A percentile compares a stretch with the other conserved stretches of the same genome.
Evolutionary conservation across 345 rosid genomes (phyloP).

Genomic region (Chamaenerion angustifolium): DNA sequence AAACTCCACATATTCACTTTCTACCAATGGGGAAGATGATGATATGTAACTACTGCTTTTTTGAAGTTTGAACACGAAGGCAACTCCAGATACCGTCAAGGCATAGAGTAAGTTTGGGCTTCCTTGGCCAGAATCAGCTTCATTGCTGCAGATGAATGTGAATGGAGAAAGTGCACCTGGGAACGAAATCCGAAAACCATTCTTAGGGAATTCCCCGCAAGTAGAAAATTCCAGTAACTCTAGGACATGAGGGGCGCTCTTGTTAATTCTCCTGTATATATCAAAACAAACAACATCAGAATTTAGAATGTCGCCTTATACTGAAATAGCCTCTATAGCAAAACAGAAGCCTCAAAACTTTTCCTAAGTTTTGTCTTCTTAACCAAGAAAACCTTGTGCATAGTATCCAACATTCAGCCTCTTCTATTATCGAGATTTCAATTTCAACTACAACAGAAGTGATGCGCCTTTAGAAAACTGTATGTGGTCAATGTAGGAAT

Average conservation of each 20-base stretch:
- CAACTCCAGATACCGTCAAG: conserved; percentile 52
- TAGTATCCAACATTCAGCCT: too few species aligned
- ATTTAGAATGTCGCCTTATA: neutral
- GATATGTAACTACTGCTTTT: conserved; percentile 26
- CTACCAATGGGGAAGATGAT: conserved; percentile 24
- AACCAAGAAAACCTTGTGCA: too few species aligned
- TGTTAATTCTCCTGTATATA: conserved; percentile 39
- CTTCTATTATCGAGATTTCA: too few species aligned
- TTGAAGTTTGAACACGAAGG: conserved; percentile 40
- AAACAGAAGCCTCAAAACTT: neutral
- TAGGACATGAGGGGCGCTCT: conserved; percentile 25
- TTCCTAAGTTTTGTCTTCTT: too few species aligned
- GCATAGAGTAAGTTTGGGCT: conserved; percentile 37
- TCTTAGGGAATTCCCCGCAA: conserved; percentile 24
- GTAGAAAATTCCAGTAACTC: conserved; percentile 58
- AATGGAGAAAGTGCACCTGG: conserved; percentile 53
- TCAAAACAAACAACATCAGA: neutral
- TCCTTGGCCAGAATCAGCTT: conserved; percentile 18
- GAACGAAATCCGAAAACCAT: conserved; percentile 55
- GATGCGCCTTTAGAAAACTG: neutral
- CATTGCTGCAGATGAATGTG: conserved; percentile 34
- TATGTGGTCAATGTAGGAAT: neutral
- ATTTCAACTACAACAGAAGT: too few species aligned
- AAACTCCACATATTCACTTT: conserved; percentile 29
- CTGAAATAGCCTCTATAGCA: neutral